These are phyloP conservation scores for Aspergillus latus DNA, from an alignment of 2,329 filamentous ascomycete species.

Conservation along the genomic window DNA sequence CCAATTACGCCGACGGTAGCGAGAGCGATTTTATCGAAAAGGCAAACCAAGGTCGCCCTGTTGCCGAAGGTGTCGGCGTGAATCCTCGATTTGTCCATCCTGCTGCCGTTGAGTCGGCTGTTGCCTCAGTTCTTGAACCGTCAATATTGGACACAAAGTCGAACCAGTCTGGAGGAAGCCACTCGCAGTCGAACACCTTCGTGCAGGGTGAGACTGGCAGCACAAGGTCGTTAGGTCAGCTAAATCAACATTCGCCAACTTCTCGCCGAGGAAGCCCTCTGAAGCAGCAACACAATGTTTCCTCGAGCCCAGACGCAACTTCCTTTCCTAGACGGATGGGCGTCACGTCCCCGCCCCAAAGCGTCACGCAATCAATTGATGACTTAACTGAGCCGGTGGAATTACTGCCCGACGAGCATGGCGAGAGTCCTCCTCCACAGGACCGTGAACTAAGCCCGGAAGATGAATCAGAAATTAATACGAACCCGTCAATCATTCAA, in stretches of 20 bases:
- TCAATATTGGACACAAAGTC: slow-evolving; percentile 68
- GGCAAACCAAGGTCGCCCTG: slow-evolving; percentile 65
- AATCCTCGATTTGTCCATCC: slow-evolving; percentile 77
- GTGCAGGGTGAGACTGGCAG: slow-evolving; percentile 39
- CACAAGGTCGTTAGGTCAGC: slow-evolving; percentile 25
- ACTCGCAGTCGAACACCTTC: slow-evolving; percentile 44
- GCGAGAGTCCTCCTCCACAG: slow-evolving; percentile 49
- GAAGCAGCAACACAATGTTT: slow-evolving; percentile 44
- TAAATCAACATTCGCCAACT: slow-evolving; percentile 22
- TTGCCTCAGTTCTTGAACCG: slow-evolving; percentile 85
- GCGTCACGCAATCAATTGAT: slow-evolving; percentile 50
- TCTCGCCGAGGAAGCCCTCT: slow-evolving; percentile 46
- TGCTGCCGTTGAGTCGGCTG: slow-evolving; percentile 78
- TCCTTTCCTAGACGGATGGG: slow-evolving; percentile 42
- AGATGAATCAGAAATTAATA: slow-evolving; percentile 64
- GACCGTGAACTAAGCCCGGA: slow-evolving; percentile 43
- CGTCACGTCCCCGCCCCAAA: slow-evolving; percentile 55
- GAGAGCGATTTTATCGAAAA: slow-evolving; percentile 58
- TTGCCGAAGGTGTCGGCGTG: slow-evolving; percentile 66
- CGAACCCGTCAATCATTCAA: slow-evolving; percentile 81
- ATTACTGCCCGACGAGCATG: slow-evolving; percentile 71
- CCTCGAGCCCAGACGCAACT: slow-evolving; percentile 37
- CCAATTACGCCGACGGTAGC: slow-evolving; percentile 57
- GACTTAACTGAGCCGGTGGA: slow-evolving; percentile 49
- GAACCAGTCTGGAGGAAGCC: slow-evolving; percentile 47